These are phyloP conservation scores for Rhizophagus clarus DNA, from an alignment of 192 early-diverging fungal species.

Conservation along the genomic window DNA sequence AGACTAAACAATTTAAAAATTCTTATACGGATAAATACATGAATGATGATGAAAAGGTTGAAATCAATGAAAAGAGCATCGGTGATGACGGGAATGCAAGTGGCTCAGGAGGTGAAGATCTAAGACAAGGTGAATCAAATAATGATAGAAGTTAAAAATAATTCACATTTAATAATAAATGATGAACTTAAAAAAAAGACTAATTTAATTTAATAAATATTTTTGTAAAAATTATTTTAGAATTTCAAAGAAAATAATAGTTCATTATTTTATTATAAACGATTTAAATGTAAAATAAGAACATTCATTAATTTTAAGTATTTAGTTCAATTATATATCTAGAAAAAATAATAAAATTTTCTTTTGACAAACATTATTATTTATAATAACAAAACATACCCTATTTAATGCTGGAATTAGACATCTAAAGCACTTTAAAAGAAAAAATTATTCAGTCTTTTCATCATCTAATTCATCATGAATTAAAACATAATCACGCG, in stretches of 20 bases:
- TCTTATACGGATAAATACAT: conserved; percentile 28
- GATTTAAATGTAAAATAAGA: too few relatives aligned
- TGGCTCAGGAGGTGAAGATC: background rate
- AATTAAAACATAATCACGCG: conserved; percentile 91
- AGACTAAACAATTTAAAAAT: conserved; percentile 14
- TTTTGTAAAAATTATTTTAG: too few relatives aligned
- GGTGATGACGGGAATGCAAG: background rate
- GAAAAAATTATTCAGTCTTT: background rate
- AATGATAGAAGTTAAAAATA: background rate
- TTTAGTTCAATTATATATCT: too few relatives aligned
- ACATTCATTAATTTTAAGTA: too few relatives aligned
- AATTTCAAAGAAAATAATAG: too few relatives aligned
- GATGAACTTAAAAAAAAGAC: background rate
- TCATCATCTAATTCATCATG: conserved; percentile 48
- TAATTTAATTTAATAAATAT: too few relatives aligned
- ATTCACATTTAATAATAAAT: background rate
- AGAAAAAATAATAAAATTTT: too few relatives aligned
- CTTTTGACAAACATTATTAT: too few relatives aligned
- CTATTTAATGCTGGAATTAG: too few relatives aligned
- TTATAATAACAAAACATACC: too few relatives aligned
- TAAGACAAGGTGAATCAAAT: background rate
- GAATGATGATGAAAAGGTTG: conserved; percentile 22
- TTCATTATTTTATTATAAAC: too few relatives aligned
- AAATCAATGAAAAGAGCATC: background rate
- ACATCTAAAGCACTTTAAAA: too few relatives aligned